Percentiles rank a stretch among this genome's conserved stretches.
Evolutionary conservation across 2,329 filamentous ascomycete genomes (phyloP).

Genomic region (Coniochaeta prunicola): DNA sequence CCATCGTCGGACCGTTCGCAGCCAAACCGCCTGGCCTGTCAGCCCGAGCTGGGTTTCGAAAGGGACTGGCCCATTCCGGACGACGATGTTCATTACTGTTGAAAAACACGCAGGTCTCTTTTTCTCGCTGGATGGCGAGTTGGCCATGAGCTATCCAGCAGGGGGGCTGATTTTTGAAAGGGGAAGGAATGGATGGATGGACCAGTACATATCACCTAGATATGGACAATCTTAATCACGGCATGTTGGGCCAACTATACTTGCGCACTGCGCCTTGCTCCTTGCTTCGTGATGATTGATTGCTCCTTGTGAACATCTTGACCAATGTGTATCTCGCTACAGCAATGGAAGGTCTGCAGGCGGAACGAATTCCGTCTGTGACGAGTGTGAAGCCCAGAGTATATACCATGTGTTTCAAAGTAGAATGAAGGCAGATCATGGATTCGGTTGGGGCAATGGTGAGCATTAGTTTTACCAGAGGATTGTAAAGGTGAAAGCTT

Average conservation of each 20-base stretch:
- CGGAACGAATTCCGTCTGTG: too few relatives aligned
- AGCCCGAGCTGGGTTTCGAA: neutral
- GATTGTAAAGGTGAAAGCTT: too few relatives aligned
- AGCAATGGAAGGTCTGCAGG: too few relatives aligned
- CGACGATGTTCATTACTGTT: neutral
- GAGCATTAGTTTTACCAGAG: too few relatives aligned
- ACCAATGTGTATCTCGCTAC: too few relatives aligned
- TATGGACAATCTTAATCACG: neutral
- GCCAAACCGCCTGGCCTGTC: neutral
- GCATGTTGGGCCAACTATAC: neutral
- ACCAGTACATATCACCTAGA: neutral
- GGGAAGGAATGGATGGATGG: neutral
- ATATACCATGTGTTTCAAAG: too few relatives aligned
- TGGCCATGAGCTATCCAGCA: neutral
- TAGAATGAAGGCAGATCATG: too few relatives aligned
- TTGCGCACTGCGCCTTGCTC: too few relatives aligned
- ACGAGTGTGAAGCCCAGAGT: too few relatives aligned
- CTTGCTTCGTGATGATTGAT: neutral
- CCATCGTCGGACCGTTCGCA: neutral
- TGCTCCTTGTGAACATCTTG: too few relatives aligned
- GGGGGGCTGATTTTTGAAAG: neutral
- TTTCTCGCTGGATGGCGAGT: neutral
- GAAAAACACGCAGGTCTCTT: neutral
- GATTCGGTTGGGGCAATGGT: too few relatives aligned
- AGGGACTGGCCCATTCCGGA: slow-evolving; percentile 1